phyloP scores from a whole-genome alignment of 345 rosid genomes.

The Turritis glabra region DNA sequence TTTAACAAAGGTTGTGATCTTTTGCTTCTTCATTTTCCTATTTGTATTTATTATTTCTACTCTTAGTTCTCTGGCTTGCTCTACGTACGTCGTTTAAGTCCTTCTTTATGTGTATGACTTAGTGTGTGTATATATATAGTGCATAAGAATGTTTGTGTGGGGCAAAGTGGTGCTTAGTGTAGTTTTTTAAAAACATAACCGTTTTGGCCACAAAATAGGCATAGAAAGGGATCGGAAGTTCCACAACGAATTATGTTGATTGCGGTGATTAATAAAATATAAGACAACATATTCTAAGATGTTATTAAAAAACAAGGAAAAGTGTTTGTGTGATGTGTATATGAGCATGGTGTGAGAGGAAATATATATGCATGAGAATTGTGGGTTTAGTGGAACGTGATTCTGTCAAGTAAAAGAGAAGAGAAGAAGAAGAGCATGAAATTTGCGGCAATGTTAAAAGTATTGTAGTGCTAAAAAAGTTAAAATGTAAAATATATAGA shows the following conservation, averaged over 20 bases:
- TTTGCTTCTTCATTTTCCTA: conserved; percentile 22
- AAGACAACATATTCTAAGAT: not conserved
- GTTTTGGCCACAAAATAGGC: conserved; percentile 4
- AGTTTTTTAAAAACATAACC: conserved; percentile 1
- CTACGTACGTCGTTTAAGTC: not conserved
- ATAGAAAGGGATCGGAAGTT: not conserved
- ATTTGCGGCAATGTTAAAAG: not conserved
- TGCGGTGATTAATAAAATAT: not conserved
- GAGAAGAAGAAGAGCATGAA: conserved; percentile 11
- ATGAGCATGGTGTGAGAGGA: conserved; percentile 23
- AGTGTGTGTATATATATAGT: not conserved
- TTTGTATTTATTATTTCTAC: not conserved
- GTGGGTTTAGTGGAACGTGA: conserved; percentile 29
- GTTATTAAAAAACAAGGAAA: not conserved
- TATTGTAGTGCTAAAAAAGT: not conserved
- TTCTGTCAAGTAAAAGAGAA: conserved; percentile 14
- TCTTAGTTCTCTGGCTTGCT: not conserved
- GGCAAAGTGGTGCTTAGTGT: not conserved
- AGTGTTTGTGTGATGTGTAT: not conserved
- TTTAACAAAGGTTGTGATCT: conserved; percentile 23
- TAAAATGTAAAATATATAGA: not conserved
- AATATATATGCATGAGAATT: conserved; percentile 23
- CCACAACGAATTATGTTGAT: not conserved
- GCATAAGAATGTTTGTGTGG: not conserved
- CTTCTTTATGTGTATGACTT: not conserved